Evolutionary conservation across 208 protist genomes (phyloP), one percentile per base, ranked within the genome.

Genomic region (Leishmania lainsoni): DNA sequence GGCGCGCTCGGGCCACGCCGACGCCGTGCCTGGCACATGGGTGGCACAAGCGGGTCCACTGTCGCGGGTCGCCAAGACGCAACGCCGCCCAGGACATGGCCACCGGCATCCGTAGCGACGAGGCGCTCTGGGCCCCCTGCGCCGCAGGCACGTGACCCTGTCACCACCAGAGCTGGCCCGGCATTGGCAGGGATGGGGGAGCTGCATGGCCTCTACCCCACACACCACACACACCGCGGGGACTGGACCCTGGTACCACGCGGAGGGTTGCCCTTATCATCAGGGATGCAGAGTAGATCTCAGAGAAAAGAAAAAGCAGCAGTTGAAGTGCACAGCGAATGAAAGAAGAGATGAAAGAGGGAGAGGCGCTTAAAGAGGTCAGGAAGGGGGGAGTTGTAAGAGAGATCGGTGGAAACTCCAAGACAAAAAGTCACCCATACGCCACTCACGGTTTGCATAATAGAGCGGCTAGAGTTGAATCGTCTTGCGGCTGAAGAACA

Each of bases 401-500:
- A 75, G 39, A 8, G 6, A 45, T 17, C 35, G 8, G 12, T 22
- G 29, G n/a, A 65, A n/a, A 65, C 10, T 5, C 10, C 29, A 75
- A 45, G 42, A 54, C 22, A 45, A 26, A 75, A 26, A 58, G 0
- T 5, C 3, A 45, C 4, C 42, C 6, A 5, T 45, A 39, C 35
- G 26, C 42, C 42, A 1, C 32, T 51, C 68, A 42, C 20, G 20
- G 42, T 22, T 1, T 2, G 16, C 51, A 49, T n/a, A 9, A 51
- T 2, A 26, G 22, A 58, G 16, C 49, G 20, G 20, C 56, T 76
- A 54, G 6, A 76, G n/a, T 17, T 73, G 56, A 39, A 72, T 73
- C 12, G 77, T 71, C 45, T 76, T 76, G 12, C 58, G 69, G 45
- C 69, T 78, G 52, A 48, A 86, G 22, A 85, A 85, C n/a, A 81